Evolutionary conservation across 177 flowering plant genomes (phyloP).

Genomic region (Viscum album): DNA sequence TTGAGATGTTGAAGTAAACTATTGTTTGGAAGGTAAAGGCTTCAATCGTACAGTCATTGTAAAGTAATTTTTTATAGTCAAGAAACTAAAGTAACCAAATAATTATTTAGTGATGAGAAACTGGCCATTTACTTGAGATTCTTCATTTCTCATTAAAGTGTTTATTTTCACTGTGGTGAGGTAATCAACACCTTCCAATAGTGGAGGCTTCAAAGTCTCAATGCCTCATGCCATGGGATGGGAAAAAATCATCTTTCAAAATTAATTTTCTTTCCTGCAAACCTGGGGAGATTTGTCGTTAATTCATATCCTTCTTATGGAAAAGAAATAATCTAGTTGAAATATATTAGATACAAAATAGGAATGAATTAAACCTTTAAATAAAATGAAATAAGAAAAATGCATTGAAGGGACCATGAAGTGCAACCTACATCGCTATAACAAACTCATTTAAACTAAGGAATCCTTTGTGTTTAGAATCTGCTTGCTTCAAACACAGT

Average conservation of each 20-base stretch:
- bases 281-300: slow-evolving; percentile 38
- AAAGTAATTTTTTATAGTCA: no score
- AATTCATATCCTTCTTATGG: slow-evolving; percentile 73
- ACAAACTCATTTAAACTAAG: slow-evolving; percentile 7
- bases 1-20: slow-evolving; percentile 64
- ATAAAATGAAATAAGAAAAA: neutral
- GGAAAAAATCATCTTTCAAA: no score
- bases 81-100: no score
- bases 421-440: slow-evolving; percentile 5
- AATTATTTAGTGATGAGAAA: slow-evolving; percentile 13
- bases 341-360: neutral
- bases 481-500: no score
- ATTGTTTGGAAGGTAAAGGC: slow-evolving; percentile 38
- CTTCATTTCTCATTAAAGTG: slow-evolving; percentile 23
- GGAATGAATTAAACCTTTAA: no score
- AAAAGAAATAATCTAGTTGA: slow-evolving; percentile 53
- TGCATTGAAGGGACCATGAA: neutral
- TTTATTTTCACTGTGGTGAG: no score
- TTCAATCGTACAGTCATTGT: slow-evolving; percentile 6
- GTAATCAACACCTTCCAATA: no score
- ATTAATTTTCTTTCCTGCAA: slow-evolving; percentile 31
- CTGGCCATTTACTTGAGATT: slow-evolving; percentile 47
- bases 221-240: no score
- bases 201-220: no score
- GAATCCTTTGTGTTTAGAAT: slow-evolving; percentile 4